Conservation (phyloP, 2,329 filamentous ascomycete genomes). For the Fusarium siculi region DNA sequence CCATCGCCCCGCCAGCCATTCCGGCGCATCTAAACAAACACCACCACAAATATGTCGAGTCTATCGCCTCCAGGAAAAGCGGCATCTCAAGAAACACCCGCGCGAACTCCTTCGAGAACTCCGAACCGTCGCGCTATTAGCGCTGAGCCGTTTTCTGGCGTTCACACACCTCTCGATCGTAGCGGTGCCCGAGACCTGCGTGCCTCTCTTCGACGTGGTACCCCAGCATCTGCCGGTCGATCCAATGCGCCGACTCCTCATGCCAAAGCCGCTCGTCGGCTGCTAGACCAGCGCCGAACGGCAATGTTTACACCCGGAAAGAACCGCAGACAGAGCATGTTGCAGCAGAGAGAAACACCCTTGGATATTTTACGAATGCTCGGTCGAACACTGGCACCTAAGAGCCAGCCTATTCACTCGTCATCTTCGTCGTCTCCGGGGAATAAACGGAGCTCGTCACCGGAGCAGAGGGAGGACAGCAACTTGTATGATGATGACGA, state of each 20-base stretch:
- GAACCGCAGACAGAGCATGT: constrained; percentile 66
- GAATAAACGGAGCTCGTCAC: constrained; percentile 45
- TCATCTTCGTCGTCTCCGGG: constrained; percentile 58
- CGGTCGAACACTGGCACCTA: constrained; percentile 63
- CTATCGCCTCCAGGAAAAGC: constrained; percentile 24
- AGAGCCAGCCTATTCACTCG: constrained; percentile 55
- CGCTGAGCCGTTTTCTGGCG: constrained; percentile 53
- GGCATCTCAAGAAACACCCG: constrained; percentile 18
- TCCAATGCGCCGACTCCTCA: constrained; percentile 66
- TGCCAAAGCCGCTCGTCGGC: constrained; percentile 67
- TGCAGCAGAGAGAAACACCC: constrained; percentile 66
- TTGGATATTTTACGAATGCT: constrained; percentile 65
- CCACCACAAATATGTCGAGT: constrained; percentile 28
- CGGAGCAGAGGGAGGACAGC: constrained; percentile 52
- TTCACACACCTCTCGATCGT: constrained; percentile 58
- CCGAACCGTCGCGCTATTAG: constrained; percentile 45
- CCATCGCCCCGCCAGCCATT: background rate
- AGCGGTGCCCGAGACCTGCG: constrained; percentile 50
- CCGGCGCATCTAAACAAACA: constrained; percentile 21
- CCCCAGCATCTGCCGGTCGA: constrained; percentile 57
- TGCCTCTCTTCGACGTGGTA: constrained; percentile 54
- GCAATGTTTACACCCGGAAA: constrained; percentile 70
- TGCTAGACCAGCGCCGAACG: constrained; percentile 67
- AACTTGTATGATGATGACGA: constrained; percentile 62
- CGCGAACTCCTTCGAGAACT: constrained; percentile 41